These are phyloP conservation scores for Plectosphaerella cucumerina DNA, from an alignment of 2,329 filamentous ascomycete species.

Conservation along the genomic window DNA sequence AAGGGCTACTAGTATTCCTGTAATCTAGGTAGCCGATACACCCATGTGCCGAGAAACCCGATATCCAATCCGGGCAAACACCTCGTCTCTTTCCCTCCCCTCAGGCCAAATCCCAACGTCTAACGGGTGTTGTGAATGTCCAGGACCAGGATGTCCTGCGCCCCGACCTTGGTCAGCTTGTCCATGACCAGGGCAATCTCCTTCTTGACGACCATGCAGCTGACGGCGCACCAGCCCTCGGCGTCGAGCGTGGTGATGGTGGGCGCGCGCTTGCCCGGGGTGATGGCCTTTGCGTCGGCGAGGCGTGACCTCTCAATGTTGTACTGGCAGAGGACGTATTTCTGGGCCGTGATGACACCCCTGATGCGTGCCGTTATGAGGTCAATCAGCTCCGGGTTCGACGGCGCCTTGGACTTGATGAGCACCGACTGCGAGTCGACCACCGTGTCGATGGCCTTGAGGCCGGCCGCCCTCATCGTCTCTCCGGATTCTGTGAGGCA, in stretches of 20 bases:
- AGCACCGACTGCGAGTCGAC: conserved; percentile 83
- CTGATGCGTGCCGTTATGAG: conserved; percentile 82
- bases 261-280: conserved; percentile 88
- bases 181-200: conserved; percentile 85
- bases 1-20: no score
- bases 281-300: conserved; percentile 66
- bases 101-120: no score
- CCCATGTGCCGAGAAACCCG: no score
- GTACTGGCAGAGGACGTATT: conserved; percentile 93
- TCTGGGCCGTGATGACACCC: conserved; percentile 93
- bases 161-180: conserved; percentile 68
- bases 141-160: conserved; percentile 79
- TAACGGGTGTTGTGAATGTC: conserved; percentile 77
- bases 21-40: no score
- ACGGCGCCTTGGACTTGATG: conserved; percentile 83
- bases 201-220: conserved; percentile 88
- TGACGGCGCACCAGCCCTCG: conserved; percentile 90
- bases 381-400: conserved; percentile 74
- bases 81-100: not conserved
- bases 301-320: conserved; percentile 76
- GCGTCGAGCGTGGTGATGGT: conserved; percentile 88
- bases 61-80: no score
- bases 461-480: conserved; percentile 93
- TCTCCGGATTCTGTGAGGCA: conserved; percentile 77
- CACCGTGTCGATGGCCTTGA: conserved; percentile 92